Conservation (phyloP, 1,139 yeast species). For the Hansenula sp. region DNA sequence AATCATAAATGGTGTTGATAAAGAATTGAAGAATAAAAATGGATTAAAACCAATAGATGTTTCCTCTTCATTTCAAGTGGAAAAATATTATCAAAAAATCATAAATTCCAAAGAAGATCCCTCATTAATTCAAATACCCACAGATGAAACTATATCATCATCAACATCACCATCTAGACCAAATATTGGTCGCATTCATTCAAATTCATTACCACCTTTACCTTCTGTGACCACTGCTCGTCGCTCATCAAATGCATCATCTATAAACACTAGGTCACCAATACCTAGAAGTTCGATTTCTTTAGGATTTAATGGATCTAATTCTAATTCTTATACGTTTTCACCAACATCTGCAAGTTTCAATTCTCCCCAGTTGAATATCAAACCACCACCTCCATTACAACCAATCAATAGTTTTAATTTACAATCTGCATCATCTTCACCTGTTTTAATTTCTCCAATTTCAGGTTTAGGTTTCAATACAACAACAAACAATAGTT, state of each 20-base stretch:
- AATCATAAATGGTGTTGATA: slow-evolving; percentile 47
- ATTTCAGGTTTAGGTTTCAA: slow-evolving; percentile 5
- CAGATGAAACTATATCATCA: slow-evolving; percentile 2
- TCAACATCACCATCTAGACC: slow-evolving; percentile 4
- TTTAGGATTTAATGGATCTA: slow-evolving; percentile 19
- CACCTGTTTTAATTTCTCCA: slow-evolving; percentile 22
- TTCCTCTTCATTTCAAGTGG: slow-evolving; percentile 46
- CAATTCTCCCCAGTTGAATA: slow-evolving; percentile 1
- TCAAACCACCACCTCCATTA: slow-evolving; percentile 14
- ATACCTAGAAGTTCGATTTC: slow-evolving; percentile 22
- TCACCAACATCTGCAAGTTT: slow-evolving; percentile 11
- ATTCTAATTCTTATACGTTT: slow-evolving; percentile 20
- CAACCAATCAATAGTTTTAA: not conserved
- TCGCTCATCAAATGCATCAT: slow-evolving; percentile 19
- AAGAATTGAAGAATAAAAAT: slow-evolving; percentile 46
- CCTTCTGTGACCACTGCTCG: slow-evolving; percentile 27
- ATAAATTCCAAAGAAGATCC: slow-evolving; percentile 6
- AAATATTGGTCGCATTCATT: slow-evolving; percentile 12
- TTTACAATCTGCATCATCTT: slow-evolving; percentile 9
- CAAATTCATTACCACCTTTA: slow-evolving; percentile 25
- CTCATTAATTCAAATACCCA: slow-evolving; percentile 1
- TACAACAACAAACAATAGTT: slow-evolving; percentile 8
- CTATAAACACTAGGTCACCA: slow-evolving; percentile 16
- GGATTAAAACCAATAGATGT: slow-evolving; percentile 73
- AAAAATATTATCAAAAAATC: slow-evolving; percentile 26